Evolutionary conservation across 257 asterid species (phyloP).

Genomic region (Solanum medicagineum): DNA sequence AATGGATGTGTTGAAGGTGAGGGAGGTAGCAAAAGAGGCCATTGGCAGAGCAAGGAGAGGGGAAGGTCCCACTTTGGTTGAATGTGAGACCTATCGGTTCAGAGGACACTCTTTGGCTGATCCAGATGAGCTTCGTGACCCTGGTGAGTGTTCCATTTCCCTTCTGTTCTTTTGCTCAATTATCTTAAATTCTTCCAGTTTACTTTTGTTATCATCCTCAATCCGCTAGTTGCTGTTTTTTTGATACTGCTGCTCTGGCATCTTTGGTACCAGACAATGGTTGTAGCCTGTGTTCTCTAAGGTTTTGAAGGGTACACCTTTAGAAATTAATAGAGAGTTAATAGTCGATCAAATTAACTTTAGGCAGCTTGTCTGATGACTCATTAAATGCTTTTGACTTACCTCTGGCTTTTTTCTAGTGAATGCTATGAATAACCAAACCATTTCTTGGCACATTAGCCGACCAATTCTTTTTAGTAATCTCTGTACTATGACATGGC

Average conservation of each 20-base stretch:
- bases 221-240: neutral
- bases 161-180: neutral
- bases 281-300: neutral
- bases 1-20: constrained; percentile 95
- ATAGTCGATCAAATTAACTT: neutral
- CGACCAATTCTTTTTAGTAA: neutral
- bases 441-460: neutral
- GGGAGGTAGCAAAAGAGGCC: constrained; percentile 95
- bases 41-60: constrained; percentile 85
- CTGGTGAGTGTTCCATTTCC: constrained; percentile 36
- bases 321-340: neutral
- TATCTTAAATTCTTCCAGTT: neutral
- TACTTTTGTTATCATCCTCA: neutral
- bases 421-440: neutral
- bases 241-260: neutral
- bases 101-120: constrained; percentile 99
- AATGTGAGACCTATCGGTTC: constrained; percentile 91
- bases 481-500: neutral
- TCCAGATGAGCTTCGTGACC: constrained; percentile 99
- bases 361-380: neutral
- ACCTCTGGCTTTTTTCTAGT: neutral
- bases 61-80: constrained; percentile 91
- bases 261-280: neutral
- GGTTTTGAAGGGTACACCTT: neutral
- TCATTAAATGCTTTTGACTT: neutral